Base-by-base conservation (phyloP, 1,139 yeast species). In the Saccharomyces hybrid region DNA sequence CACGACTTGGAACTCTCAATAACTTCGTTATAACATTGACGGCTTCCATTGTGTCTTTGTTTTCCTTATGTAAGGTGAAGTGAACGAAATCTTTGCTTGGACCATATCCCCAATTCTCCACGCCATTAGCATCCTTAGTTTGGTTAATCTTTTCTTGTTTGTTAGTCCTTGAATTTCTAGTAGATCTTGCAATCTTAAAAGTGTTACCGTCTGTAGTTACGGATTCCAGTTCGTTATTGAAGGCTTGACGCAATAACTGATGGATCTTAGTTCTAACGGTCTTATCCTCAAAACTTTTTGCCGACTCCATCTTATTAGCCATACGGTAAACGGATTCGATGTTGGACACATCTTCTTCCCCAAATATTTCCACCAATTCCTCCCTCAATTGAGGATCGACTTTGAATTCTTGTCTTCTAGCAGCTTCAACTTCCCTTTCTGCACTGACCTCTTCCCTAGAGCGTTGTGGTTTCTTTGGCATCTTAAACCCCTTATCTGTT, bases 21-120 rank as follows among this genome's bases (percentile, higher is more conserved):
- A 88, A 79, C 66, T 86, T 86, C 46, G 93, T 75, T 50, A 93
- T 75, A 38, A 86, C 73, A 30, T 83, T 79, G 0, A 95, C 95
- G 6, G 88, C 91, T 70, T 93, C 98, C 97, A 93, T 90, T 1
- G 99, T 91, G 65, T 93, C 99, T 68, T 93, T 87, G 72, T 95
- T 95, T 67, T 93, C 97, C 70, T 93, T 93, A 75, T 87, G 91
- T 34, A 93, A 75, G 4, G 88, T 82, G 66, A 91, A 87, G 65
- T 87, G 93, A 47, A 93, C 74, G 69, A 74, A 88, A 50, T 82
- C 79, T 63, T 84, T 83, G 57, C 77, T 76, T 14, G 84, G 82
- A 4, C 96, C 96, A 57, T 87, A 75, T 0, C 89, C 75, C 70
- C 74, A 70, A 54, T 73, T 73, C 54, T 73, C 75, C 38, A 72